phyloP scores from a whole-genome alignment of 1,284 basidiomycete genomes.

The Austropuccinia psidii region DNA sequence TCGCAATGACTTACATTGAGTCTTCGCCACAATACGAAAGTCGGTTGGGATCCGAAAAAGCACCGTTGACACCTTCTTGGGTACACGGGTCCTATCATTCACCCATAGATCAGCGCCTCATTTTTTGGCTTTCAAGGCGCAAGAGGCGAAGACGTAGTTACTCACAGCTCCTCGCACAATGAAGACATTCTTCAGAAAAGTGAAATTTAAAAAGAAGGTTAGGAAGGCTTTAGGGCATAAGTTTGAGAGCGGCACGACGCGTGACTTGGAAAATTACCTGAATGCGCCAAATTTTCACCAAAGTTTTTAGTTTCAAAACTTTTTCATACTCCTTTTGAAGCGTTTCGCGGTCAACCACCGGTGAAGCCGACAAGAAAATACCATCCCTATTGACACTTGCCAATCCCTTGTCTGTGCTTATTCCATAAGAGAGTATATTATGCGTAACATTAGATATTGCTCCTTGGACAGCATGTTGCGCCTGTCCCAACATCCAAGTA shows the following conservation, averaged over 20 bases:
- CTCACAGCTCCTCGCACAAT: constrained; percentile 27
- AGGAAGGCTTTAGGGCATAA: not conserved
- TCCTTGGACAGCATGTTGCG: constrained; percentile 27
- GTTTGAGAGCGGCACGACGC: not conserved
- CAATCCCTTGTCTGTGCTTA: constrained; percentile 25
- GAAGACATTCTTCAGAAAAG: constrained; percentile 26
- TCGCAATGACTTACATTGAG: not conserved
- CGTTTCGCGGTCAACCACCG: constrained; percentile 11
- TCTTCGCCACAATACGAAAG: constrained; percentile 33
- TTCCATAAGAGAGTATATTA: constrained; percentile 10
- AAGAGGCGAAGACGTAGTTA: not conserved
- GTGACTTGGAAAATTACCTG: not conserved
- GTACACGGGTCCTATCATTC: constrained; percentile 27
- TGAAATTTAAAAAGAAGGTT: not conserved
- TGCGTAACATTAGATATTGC: constrained; percentile 33
- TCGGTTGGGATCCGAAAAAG: constrained; percentile 3
- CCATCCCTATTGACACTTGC: constrained; percentile 33
- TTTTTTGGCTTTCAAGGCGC: not conserved
- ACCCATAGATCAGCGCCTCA: not conserved
- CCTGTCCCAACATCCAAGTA: constrained; percentile 30
- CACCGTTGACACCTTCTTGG: constrained; percentile 15
- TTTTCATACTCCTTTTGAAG: constrained; percentile 33
- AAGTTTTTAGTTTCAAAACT: constrained; percentile 30
- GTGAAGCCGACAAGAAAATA: constrained; percentile 25
- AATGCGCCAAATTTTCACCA: constrained; percentile 30